A percentile compares a stretch with the other conserved stretches of the same genome.
Evolutionary conservation across 805 yeast species (phyloP).

Genomic region (Aciculoconidium aculeatum): DNA sequence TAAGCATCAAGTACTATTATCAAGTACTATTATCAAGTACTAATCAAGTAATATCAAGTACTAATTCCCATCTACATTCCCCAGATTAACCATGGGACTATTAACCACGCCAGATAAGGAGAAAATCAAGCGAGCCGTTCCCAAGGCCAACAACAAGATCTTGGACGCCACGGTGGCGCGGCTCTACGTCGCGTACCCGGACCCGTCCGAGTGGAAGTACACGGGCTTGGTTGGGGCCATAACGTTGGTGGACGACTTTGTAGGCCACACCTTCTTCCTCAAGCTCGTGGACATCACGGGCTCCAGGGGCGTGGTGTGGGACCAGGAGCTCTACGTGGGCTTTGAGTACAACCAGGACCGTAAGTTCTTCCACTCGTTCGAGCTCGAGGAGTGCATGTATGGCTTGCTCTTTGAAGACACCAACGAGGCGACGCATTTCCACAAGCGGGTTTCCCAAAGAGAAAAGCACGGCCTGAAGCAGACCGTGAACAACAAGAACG

Average conservation of each 20-base stretch:
- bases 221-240: conserved; percentile 90
- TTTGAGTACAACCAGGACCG: conserved; percentile 92
- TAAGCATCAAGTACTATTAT: no score
- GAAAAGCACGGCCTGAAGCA: conserved; percentile 83
- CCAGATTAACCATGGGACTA: conserved; percentile 32
- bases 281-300: conserved; percentile 84
- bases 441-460: conserved; percentile 66
- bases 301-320: conserved; percentile 89
- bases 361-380: conserved; percentile 91
- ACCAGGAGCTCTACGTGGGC: conserved; percentile 86
- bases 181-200: conserved; percentile 85
- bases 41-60: no score
- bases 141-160: conserved; percentile 81
- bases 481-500: conserved; percentile 81
- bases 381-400: conserved; percentile 80
- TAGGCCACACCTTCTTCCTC: conserved; percentile 89
- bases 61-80: no score
- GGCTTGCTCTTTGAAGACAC: conserved; percentile 89
- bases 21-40: no score
- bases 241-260: conserved; percentile 82
- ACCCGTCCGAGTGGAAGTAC: conserved; percentile 71
- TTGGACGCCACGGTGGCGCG: conserved; percentile 88
- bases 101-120: conserved; percentile 65
- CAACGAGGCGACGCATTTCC: conserved; percentile 79
- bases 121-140: conserved; percentile 80